phyloP scores from a whole-genome alignment of 768 basidiomycete species.

The Boletus sp. region DNA sequence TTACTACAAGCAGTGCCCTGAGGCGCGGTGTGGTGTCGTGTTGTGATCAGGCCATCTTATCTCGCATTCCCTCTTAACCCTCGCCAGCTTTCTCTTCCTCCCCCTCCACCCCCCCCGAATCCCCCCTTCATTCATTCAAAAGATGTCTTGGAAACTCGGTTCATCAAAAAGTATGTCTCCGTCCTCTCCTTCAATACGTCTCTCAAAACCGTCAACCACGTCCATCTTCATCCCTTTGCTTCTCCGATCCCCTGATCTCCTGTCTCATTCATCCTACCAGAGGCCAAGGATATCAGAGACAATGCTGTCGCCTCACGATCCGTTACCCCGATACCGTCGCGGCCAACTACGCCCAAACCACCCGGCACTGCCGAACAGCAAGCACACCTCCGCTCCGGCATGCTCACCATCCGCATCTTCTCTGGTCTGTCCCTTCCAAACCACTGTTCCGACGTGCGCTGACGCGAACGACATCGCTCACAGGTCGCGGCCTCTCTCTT shows the following conservation, averaged over 20 bases:
- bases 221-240: background rate
- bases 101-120: background rate
- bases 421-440: constrained; percentile 54
- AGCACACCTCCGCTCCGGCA: constrained; percentile 73
- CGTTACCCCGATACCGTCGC: constrained; percentile 75
- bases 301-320: constrained; percentile 73
- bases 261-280: constrained; percentile 32
- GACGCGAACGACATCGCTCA: background rate
- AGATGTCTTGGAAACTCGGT: constrained; percentile 59
- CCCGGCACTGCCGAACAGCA: constrained; percentile 44
- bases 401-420: constrained; percentile 95
- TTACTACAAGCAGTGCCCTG: constrained; percentile 3
- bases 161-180: constrained; percentile 33
- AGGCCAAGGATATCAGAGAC: constrained; percentile 67
- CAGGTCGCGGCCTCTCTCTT: constrained; percentile 78
- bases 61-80: background rate
- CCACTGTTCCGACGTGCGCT: constrained; percentile 6
- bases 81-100: background rate
- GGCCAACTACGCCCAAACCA: constrained; percentile 74
- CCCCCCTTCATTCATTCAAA: constrained; percentile 1
- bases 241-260: constrained; percentile 6
- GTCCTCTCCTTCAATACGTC: background rate
- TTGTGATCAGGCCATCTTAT: constrained; percentile 10
- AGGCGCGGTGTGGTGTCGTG: background rate
- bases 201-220: too few species aligned